Evolutionary conservation across 257 asterid genomes (phyloP), one percentile per base, ranked within the genome.

Genomic region (Solanum pinnatisectum): DNA sequence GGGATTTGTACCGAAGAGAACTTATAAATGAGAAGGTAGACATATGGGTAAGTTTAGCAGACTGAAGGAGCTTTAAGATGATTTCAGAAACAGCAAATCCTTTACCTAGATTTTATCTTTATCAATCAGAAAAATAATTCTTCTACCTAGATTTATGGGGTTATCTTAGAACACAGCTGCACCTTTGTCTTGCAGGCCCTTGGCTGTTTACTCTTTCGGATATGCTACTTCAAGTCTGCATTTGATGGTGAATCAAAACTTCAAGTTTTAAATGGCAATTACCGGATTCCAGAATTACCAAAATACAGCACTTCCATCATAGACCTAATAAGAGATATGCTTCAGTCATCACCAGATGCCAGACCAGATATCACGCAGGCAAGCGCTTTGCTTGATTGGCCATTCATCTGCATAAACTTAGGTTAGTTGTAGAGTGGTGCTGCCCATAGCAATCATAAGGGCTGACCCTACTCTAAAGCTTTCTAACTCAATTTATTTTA

Each of bases 351-450:
- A 37, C 98, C 99, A 33, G 91, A 92, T 35, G 93, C 94, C 91
- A 91, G 99, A 93, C 99, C 99, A 84, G 99, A 97, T 93, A 95
- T 97, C 95, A 94, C 98, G 92, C 99, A 97, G 99, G 99, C 99
- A 97, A 95, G 98, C 96, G 89, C 93, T 95, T 93, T 90, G 95
- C 98, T 93, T 93, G 98, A 94, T 95, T 93, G 96, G 95, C 93
- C 95, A 92, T 95, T 95, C 95, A 93, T 95, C 96, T 92, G 92
- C 94, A 94, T 94, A 93, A 92, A 88, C 90, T 94, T 93, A 95
- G 97, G 96, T 93, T 94, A 95, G 98, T 94, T 92, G 91, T 95
- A 94, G 98, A 91, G 90, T 91, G 87, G 91, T 56, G 91, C 92
- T 90, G 93, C 93, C 96, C 95, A 89, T 89, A 92, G 89, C 37